Evolutionary conservation across 257 asterid genomes (phyloP).

Genomic region (Nicotiana sylvestris): DNA sequence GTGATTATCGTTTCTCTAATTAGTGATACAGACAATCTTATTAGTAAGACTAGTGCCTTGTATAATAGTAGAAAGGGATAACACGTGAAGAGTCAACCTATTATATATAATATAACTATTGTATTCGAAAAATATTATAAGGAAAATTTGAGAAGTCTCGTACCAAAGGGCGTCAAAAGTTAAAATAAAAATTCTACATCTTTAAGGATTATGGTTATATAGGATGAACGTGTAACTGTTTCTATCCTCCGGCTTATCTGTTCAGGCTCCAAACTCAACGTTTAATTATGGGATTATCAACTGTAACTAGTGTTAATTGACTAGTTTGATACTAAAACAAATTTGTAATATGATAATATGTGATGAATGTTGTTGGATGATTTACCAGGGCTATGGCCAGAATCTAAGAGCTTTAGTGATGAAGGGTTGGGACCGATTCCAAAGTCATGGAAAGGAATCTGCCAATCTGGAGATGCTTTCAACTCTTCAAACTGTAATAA

Average conservation of each 20-base stretch:
- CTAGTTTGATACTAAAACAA: background rate
- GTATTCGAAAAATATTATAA: no score
- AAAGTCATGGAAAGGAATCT: constrained; percentile 72
- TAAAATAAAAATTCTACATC: background rate
- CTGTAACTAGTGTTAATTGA: background rate
- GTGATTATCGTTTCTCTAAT: background rate
- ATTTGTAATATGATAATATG: background rate
- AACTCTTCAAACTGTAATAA: constrained; percentile 67
- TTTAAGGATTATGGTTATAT: background rate
- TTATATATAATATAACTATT: no score
- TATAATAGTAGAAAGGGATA: background rate
- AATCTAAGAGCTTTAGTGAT: constrained; percentile 69
- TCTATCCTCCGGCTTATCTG: background rate
- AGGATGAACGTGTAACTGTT: background rate
- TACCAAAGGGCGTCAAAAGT: background rate
- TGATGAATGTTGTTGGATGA: background rate
- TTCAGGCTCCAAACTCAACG: no score
- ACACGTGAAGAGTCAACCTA: background rate
- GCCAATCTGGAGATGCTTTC: constrained; percentile 72
- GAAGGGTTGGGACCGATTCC: constrained; percentile 68
- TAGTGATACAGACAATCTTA: background rate
- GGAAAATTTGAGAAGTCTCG: no score
- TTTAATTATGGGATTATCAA: background rate
- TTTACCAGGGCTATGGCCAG: constrained; percentile 81
- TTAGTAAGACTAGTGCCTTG: background rate